Conservation (phyloP, 805 yeast genomes). For the Ogataea ganodermae region DNA sequence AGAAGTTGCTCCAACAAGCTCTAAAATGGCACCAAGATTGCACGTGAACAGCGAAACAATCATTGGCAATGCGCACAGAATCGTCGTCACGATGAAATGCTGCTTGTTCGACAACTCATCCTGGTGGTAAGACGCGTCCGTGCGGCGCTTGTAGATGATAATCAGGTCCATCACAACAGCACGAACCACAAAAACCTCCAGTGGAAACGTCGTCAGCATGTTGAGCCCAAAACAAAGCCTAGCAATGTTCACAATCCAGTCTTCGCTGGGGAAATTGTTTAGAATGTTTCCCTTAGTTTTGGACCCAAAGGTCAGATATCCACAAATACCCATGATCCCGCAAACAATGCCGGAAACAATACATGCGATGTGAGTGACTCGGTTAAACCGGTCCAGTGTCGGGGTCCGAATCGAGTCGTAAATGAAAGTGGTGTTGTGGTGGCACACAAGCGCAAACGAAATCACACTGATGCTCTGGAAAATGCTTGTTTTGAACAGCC, state of each 20-base stretch:
- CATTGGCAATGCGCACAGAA: conserved; percentile 70
- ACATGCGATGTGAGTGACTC: conserved; percentile 82
- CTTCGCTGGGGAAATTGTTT: conserved; percentile 81
- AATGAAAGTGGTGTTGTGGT: conserved; percentile 89
- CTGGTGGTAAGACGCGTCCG: conserved; percentile 3
- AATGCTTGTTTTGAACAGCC: conserved; percentile 61
- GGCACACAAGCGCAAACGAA: conserved; percentile 94
- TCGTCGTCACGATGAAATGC: conserved; percentile 67
- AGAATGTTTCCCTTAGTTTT: conserved; percentile 83
- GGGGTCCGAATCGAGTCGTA: conserved; percentile 81
- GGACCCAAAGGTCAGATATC: conserved; percentile 72
- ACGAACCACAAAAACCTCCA: conserved; percentile 87
- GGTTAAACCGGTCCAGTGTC: conserved; percentile 71
- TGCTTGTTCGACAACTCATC: conserved; percentile 40
- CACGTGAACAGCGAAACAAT: conserved; percentile 76
- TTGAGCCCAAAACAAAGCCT: conserved; percentile 88
- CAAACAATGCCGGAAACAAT: conserved; percentile 79
- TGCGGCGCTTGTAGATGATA: conserved; percentile 28
- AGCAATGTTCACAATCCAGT: conserved; percentile 78
- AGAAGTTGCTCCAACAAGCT: conserved; percentile 88
- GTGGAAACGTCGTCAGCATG: conserved; percentile 89
- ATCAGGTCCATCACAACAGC: conserved; percentile 77
- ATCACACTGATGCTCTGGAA: conserved; percentile 94
- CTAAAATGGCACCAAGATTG: conserved; percentile 85
- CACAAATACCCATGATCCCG: conserved; percentile 74